phyloP scores from a whole-genome alignment of 345 rosid species.

The Draba incana region DNA sequence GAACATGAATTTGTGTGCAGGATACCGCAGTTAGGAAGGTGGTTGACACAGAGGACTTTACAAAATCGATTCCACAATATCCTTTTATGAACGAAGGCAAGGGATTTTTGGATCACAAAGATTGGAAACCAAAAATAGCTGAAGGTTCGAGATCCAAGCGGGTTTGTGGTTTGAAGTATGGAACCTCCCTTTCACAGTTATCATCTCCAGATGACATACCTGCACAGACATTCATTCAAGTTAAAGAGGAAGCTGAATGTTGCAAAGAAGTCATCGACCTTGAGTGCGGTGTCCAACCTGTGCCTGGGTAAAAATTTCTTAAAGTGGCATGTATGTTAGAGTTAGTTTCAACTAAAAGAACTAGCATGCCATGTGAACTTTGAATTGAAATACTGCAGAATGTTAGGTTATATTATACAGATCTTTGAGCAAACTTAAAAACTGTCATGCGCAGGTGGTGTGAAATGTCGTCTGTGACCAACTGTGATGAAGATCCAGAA shows the following conservation, averaged over 20 bases:
- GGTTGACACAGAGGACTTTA: constrained; percentile 37
- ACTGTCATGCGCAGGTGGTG: constrained; percentile 54
- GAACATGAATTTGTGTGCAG: constrained; percentile 54
- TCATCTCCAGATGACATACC: constrained; percentile 43
- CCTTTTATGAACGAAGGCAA: constrained; percentile 38
- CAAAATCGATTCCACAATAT: constrained; percentile 37
- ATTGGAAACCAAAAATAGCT: constrained; percentile 36
- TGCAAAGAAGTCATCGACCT: constrained; percentile 55
- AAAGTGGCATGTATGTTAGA: constrained; percentile 10
- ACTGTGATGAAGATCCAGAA: constrained; percentile 58
- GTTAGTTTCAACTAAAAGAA: constrained; percentile 25
- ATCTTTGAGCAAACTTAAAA: constrained; percentile 8
- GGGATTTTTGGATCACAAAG: constrained; percentile 39
- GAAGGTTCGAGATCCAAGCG: constrained; percentile 40
- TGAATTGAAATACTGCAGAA: constrained; percentile 7
- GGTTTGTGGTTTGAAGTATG: constrained; percentile 39
- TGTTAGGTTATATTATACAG: constrained; percentile 9
- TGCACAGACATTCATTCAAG: constrained; percentile 45
- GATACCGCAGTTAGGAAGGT: constrained; percentile 49
- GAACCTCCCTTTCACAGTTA: constrained; percentile 30
- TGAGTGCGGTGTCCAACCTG: constrained; percentile 50
- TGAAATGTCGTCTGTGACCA: constrained; percentile 44
- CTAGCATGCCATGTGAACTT: constrained; percentile 24
- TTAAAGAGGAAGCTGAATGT: constrained; percentile 43
- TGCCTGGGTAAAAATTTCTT: constrained; percentile 58